phyloP scores from a whole-genome alignment of 805 yeast genomes.

The Candida nitratophila region DNA sequence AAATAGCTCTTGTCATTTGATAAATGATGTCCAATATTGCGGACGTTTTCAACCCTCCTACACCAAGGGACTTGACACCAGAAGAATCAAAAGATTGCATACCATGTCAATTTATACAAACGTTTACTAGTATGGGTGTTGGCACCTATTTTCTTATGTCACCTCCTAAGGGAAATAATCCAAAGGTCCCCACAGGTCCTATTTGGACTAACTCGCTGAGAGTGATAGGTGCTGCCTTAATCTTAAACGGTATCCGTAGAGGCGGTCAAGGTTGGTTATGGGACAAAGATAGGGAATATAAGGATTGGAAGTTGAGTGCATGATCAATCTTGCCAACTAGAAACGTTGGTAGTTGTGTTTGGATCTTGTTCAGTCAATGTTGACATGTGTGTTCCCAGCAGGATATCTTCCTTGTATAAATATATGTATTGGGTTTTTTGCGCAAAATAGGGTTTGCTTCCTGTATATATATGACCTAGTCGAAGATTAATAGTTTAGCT shows the following conservation, averaged over 20 bases:
- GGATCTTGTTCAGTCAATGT: too few species aligned
- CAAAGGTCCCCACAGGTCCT: conserved; percentile 33
- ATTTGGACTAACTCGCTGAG: conserved; percentile 49
- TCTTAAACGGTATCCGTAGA: conserved; percentile 53
- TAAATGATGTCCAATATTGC: conserved; percentile 37
- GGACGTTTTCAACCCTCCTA: conserved; percentile 45
- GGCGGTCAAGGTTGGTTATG: conserved; percentile 59
- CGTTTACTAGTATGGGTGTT: conserved; percentile 48
- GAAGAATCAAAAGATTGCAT: conserved; percentile 50
- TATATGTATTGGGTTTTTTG: too few species aligned
- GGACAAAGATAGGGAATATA: conserved; percentile 30
- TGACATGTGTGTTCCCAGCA: too few species aligned
- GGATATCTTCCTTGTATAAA: too few species aligned
- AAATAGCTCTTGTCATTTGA: too few species aligned
- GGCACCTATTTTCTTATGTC: conserved; percentile 45
- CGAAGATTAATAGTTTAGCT: too few species aligned
- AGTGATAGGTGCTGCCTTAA: conserved; percentile 44
- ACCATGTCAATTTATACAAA: conserved; percentile 63
- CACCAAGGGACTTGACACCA: conserved; percentile 31
- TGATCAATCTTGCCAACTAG: too few species aligned
- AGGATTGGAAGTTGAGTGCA: conserved; percentile 8
- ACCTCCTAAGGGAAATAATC: conserved; percentile 43
- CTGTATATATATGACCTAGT: too few species aligned
- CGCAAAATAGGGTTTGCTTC: too few species aligned
- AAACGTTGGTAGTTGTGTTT: too few species aligned